These are phyloP conservation scores for Pseudohalonectria lignicola DNA, from an alignment of 2,329 filamentous ascomycete genomes.

Conservation along the genomic window DNA sequence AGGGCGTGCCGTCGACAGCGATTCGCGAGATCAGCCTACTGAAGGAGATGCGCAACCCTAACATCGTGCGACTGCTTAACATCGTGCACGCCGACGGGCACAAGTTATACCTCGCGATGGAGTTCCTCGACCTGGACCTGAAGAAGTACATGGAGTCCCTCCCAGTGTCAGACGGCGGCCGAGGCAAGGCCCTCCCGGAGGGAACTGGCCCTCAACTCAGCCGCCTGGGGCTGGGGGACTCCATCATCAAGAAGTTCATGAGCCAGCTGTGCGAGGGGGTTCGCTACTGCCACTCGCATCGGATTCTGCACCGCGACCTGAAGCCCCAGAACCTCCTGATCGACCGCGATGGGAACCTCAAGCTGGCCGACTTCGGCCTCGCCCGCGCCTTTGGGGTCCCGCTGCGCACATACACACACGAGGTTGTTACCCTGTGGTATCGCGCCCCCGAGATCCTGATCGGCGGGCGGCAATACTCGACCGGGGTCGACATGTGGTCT, in stretches of 20 bases:
- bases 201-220: conserved; percentile 53
- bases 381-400: conserved; percentile 85
- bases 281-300: conserved; percentile 75
- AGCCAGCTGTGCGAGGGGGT: conserved; percentile 71
- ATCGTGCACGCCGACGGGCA: conserved; percentile 87
- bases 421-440: conserved; percentile 88
- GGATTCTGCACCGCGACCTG: conserved; percentile 72
- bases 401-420: conserved; percentile 79
- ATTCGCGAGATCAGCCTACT: conserved; percentile 86
- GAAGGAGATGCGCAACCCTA: conserved; percentile 85
- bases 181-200: conserved; percentile 71
- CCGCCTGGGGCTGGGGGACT: conserved; percentile 60
- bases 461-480: conserved; percentile 80
- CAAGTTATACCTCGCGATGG: conserved; percentile 83
- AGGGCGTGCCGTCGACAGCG: conserved; percentile 79
- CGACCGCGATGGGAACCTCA: conserved; percentile 74
- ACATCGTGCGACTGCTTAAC: conserved; percentile 75
- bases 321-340: conserved; percentile 84
- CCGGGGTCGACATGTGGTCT: conserved; percentile 91
- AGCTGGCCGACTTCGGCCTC: conserved; percentile 76
- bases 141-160: conserved; percentile 94
- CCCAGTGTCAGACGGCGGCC: conserved; percentile 67
- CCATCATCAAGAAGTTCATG: conserved; percentile 88
- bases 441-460: conserved; percentile 78
- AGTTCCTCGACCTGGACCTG: conserved; percentile 77